phyloP scores from a whole-genome alignment of 2,329 filamentous ascomycete species.

The Diaporthe caulivora region DNA sequence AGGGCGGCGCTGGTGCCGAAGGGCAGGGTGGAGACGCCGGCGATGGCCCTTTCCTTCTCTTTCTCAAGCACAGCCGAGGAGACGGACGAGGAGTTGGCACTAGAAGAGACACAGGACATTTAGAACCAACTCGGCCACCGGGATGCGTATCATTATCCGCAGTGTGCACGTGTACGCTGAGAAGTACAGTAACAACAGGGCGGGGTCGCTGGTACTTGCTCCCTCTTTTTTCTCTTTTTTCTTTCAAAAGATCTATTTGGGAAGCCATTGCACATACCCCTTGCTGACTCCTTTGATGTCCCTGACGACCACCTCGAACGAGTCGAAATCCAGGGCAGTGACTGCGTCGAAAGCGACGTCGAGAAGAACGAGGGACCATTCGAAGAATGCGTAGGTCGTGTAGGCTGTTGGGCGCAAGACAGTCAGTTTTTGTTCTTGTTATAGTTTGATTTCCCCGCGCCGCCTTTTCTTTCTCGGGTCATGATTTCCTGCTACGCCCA shows the following conservation, averaged over 20 bases:
- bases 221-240: background rate
- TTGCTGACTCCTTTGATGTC: slow-evolving; percentile 92
- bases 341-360: slow-evolving; percentile 98
- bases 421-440: background rate
- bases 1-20: slow-evolving; percentile 82
- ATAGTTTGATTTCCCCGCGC: too few relatives aligned
- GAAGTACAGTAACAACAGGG: slow-evolving; percentile 33
- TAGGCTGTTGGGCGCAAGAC: slow-evolving; percentile 74
- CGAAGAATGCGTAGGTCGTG: slow-evolving; percentile 97
- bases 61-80: slow-evolving; percentile 72
- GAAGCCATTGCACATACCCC: slow-evolving; percentile 99
- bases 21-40: slow-evolving; percentile 75
- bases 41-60: slow-evolving; percentile 81
- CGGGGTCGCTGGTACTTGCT: slow-evolving; percentile 31
- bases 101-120: slow-evolving; percentile 51
- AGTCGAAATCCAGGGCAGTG: slow-evolving; percentile 90
- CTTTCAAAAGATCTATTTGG: slow-evolving; percentile 72
- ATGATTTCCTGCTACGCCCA: background rate
- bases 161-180: slow-evolving; percentile 39
- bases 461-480: background rate
- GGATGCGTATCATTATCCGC: slow-evolving; percentile 19
- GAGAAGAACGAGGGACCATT: slow-evolving; percentile 94
- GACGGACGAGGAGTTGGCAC: slow-evolving; percentile 61
- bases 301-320: slow-evolving; percentile 88
- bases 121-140: slow-evolving; percentile 51